Conservation (phyloP, 2,329 filamentous ascomycete species). For the Colletotrichum nymphaeae region DNA sequence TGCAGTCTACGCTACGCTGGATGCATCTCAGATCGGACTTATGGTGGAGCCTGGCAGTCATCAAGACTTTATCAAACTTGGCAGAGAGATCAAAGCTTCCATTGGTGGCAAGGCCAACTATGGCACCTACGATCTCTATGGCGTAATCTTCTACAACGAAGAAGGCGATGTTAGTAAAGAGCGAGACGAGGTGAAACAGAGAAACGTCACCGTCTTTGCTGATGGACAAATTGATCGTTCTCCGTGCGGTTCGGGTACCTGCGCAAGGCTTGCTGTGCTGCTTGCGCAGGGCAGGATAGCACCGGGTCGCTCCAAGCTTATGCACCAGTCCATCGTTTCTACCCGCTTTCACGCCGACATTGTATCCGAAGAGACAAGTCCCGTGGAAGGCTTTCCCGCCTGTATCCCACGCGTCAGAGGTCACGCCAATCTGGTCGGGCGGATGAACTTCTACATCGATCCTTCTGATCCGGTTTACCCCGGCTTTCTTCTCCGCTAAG, state of each 20-base stretch:
- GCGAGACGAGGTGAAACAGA: constrained; percentile 18
- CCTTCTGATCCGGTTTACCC: constrained; percentile 19
- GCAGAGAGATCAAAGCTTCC: constrained; percentile 23
- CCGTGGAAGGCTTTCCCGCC: constrained; percentile 3
- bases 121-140: constrained; percentile 12
- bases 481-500: constrained; percentile 23
- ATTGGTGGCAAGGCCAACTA: constrained; percentile 13
- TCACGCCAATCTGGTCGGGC: constrained; percentile 16
- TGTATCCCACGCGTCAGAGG: constrained; percentile 21
- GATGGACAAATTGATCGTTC: constrained; percentile 43
- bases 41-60: background rate
- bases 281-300: constrained; percentile 16
- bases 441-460: constrained; percentile 27
- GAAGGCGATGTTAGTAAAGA: background rate
- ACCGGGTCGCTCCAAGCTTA: background rate
- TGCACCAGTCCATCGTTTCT: constrained; percentile 15
- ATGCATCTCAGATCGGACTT: constrained; percentile 15
- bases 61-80: constrained; percentile 16
- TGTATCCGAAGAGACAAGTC: background rate
- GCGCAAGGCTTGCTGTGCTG: constrained; percentile 36
- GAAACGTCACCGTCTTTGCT: constrained; percentile 41
- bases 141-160: constrained; percentile 31
- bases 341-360: constrained; percentile 1
- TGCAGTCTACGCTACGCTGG: constrained; percentile 22
- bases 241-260: constrained; percentile 41